phyloP scores from a whole-genome alignment of 2,329 filamentous ascomycete genomes.

The Emmonsiellopsis sp. region DNA sequence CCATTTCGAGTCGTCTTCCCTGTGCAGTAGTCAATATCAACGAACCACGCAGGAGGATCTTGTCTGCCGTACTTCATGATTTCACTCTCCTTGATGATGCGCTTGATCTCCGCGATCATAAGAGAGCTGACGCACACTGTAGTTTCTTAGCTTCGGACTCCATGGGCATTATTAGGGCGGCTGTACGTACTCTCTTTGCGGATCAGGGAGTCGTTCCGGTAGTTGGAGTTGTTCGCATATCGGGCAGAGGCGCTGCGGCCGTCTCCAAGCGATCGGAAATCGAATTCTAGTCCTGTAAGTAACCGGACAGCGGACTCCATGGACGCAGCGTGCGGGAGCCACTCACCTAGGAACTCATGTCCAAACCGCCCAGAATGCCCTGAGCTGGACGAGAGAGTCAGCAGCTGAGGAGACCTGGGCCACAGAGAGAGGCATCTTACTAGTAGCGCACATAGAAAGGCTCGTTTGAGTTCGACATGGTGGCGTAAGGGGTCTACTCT shows the following conservation, averaged over 20 bases:
- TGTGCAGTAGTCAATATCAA: conserved; percentile 33
- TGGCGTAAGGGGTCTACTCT: neutral
- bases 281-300: conserved; percentile 62
- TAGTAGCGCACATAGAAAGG: conserved; percentile 97
- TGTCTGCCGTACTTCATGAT: conserved; percentile 70
- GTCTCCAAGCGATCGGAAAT: conserved; percentile 86
- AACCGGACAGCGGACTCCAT: conserved; percentile 10
- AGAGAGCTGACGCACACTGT: conserved; percentile 91
- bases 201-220: conserved; percentile 95
- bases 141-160: conserved; percentile 13
- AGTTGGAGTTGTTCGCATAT: conserved; percentile 99
- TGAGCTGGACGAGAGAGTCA: conserved; percentile 55
- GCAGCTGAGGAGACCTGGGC: conserved; percentile 32
- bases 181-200: conserved; percentile 86
- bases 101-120: conserved; percentile 88
- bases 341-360: conserved; percentile 87
- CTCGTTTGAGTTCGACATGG: conserved; percentile 48
- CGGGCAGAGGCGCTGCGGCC: conserved; percentile 86
- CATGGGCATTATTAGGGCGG: conserved; percentile 4
- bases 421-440: conserved; percentile 46
- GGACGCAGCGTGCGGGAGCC: neutral
- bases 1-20: conserved; percentile 98
- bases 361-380: conserved; percentile 96
- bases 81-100: conserved; percentile 93
- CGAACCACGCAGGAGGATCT: neutral